phyloP scores from a whole-genome alignment of 768 basidiomycete species.

The Pleurotus sapidus region DNA sequence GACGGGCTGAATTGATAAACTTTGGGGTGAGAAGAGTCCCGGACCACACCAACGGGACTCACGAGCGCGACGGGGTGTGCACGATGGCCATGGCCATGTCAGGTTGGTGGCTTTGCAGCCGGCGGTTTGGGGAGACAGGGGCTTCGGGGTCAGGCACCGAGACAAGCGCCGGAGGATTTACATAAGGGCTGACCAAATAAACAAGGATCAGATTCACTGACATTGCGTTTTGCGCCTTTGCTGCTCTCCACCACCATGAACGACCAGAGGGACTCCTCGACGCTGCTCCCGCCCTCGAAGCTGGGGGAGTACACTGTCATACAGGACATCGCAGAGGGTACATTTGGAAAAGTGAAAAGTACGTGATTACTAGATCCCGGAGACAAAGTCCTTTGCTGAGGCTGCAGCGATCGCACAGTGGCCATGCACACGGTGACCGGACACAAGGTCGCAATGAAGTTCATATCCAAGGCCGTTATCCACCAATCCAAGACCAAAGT shows the following conservation, averaged over 20 bases:
- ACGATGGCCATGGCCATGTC: too few relatives aligned
- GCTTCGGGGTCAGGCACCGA: background rate
- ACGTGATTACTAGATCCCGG: conserved; percentile 30
- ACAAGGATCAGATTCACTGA: background rate
- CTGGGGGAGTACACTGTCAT: conserved; percentile 91
- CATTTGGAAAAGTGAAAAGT: conserved; percentile 99
- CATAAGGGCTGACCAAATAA: background rate
- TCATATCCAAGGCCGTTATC: conserved; percentile 92
- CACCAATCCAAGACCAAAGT: conserved; percentile 89
- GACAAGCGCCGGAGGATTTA: background rate
- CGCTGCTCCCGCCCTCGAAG: conserved; percentile 57
- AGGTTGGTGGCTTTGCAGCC: too few relatives aligned
- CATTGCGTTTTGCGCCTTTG: too few relatives aligned
- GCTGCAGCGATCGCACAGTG: conserved; percentile 45
- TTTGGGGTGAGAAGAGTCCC: background rate
- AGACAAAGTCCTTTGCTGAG: conserved; percentile 1
- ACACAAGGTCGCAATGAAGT: conserved; percentile 97
- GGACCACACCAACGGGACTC: background rate
- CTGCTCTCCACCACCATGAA: conserved; percentile 9
- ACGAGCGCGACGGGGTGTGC: too few relatives aligned
- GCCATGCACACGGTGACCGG: conserved; percentile 93
- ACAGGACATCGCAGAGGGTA: conserved; percentile 90
- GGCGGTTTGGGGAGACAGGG: too few relatives aligned
- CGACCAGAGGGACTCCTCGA: conserved; percentile 29
- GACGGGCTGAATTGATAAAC: background rate